These are phyloP conservation scores for Pascua sp. DNA, from an alignment of 1,284 basidiomycete genomes.

Conservation along the genomic window DNA sequence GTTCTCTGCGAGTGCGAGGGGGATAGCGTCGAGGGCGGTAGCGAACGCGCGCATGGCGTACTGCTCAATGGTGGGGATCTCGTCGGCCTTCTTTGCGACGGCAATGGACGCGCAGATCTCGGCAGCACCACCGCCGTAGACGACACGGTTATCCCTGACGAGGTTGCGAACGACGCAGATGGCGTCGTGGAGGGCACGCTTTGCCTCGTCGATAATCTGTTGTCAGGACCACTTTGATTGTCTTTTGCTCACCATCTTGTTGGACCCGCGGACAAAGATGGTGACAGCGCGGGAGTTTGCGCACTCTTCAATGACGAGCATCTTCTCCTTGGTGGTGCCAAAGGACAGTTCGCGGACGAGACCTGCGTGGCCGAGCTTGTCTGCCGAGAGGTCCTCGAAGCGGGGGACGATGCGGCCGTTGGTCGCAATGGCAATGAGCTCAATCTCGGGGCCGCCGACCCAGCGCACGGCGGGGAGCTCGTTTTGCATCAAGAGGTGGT, in stretches of 20 bases:
- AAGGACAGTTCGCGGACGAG: constrained; percentile 91
- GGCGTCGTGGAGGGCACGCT: constrained; percentile 94
- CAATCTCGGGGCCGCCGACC: constrained; percentile 98
- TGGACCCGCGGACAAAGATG: constrained; percentile 93
- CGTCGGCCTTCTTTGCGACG: constrained; percentile 89
- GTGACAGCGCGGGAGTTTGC: constrained; percentile 96
- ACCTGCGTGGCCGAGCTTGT: constrained; percentile 90
- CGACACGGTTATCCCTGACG: constrained; percentile 91
- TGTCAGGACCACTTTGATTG: constrained; percentile 8
- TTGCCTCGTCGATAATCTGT: constrained; percentile 97
- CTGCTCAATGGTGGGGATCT: constrained; percentile 97
- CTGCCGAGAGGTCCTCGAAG: constrained; percentile 88
- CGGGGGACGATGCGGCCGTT: constrained; percentile 97
- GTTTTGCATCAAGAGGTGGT: constrained; percentile 96
- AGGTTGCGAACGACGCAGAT: constrained; percentile 96
- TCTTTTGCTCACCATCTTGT: constrained; percentile 82
- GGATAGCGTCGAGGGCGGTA: constrained; percentile 86
- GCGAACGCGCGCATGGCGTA: constrained; percentile 99
- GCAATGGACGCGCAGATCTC: constrained; percentile 94
- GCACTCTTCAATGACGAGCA: constrained; percentile 98
- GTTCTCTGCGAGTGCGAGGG: constrained; percentile 95
- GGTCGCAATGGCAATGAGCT: constrained; percentile 98
- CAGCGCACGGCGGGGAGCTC: constrained; percentile 96
- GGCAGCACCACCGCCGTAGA: constrained; percentile 96
- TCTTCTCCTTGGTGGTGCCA: constrained; percentile 96